A percentile compares a stretch with the other conserved stretches of the same genome.
Evolutionary conservation across 805 yeast species (phyloP).

Genomic region (Spathaspora gorwiae): DNA sequence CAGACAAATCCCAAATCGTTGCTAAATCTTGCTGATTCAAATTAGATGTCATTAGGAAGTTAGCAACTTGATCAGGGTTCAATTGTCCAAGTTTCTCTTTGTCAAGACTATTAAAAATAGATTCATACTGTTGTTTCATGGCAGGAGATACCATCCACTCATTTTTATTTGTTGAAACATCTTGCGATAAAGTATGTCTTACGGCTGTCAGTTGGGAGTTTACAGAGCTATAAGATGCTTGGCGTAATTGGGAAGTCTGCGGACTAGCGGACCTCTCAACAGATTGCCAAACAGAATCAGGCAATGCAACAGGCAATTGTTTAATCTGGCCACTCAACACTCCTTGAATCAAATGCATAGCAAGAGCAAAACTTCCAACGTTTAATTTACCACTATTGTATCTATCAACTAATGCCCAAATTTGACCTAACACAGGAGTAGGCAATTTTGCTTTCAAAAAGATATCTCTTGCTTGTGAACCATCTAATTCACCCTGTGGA

Average conservation of each 20-base stretch:
- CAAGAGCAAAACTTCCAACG: slow-evolving; percentile 76
- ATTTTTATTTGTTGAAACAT: slow-evolving; percentile 13
- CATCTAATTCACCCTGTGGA: slow-evolving; percentile 54
- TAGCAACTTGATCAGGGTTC: slow-evolving; percentile 78
- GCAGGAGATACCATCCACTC: slow-evolving; percentile 70
- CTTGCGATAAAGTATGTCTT: slow-evolving; percentile 20
- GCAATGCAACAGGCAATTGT: slow-evolving; percentile 46
- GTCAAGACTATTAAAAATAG: slow-evolving; percentile 76
- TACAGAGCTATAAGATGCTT: slow-evolving; percentile 27
- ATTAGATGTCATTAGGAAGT: slow-evolving; percentile 82
- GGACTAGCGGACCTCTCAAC: slow-evolving; percentile 10
- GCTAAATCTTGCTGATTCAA: slow-evolving; percentile 83
- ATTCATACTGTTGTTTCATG: slow-evolving; percentile 73
- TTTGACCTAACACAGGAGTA: slow-evolving; percentile 68
- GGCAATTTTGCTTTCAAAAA: slow-evolving; percentile 87
- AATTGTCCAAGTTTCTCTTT: slow-evolving; percentile 56
- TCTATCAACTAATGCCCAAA: slow-evolving; percentile 86
- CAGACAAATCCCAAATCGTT: slow-evolving; percentile 90
- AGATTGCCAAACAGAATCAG: slow-evolving; percentile 38
- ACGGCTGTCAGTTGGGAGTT: slow-evolving; percentile 33
- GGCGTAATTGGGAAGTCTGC: slow-evolving; percentile 14
- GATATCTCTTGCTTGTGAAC: slow-evolving; percentile 78
- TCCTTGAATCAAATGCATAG: slow-evolving; percentile 93
- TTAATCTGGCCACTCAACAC: slow-evolving; percentile 60
- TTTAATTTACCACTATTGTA: slow-evolving; percentile 67